Conservation (phyloP, 495 filamentous ascomycete species). For the Hypomontagnella submonticulosa region DNA sequence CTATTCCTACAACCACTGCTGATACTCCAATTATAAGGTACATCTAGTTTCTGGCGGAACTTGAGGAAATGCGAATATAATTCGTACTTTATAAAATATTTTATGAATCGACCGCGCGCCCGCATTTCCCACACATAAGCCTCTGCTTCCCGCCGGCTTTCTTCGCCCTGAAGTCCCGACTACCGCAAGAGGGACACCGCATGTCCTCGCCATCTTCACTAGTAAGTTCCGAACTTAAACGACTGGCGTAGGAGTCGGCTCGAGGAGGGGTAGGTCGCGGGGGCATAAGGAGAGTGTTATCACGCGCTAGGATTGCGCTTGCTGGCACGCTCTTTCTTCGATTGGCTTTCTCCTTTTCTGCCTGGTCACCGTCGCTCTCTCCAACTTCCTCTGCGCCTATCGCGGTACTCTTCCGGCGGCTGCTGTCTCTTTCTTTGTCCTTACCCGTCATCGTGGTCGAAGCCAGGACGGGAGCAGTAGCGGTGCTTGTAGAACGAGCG, state of each 20-base stretch:
- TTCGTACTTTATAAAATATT: not conserved
- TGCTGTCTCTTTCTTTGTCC: slow-evolving; percentile 23
- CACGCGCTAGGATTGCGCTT: slow-evolving; percentile 21
- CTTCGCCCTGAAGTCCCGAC: slow-evolving; percentile 50
- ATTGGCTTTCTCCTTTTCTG: slow-evolving; percentile 18
- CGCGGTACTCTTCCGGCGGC: slow-evolving; percentile 34
- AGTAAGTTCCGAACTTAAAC: slow-evolving; percentile 50
- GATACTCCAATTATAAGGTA: slow-evolving; percentile 1
- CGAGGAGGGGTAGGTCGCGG: slow-evolving; percentile 17
- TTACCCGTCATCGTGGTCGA: slow-evolving; percentile 11
- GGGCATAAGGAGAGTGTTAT: slow-evolving; percentile 19
- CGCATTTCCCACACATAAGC: slow-evolving; percentile 45
- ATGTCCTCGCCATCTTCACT: slow-evolving; percentile 50
- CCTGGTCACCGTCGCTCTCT: not conserved
- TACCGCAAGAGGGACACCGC: slow-evolving; percentile 49
- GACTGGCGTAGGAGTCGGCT: slow-evolving; percentile 44
- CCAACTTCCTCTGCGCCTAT: slow-evolving; percentile 5
- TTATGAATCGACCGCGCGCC: slow-evolving; percentile 25
- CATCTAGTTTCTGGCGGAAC: not conserved
- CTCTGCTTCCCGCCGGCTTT: slow-evolving; percentile 46
- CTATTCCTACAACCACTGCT: not conserved
- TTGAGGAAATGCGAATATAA: not conserved
- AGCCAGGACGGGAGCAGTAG: not conserved
- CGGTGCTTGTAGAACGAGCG: slow-evolving; percentile 24
- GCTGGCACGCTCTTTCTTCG: slow-evolving; percentile 39